Conservation (phyloP, 495 filamentous ascomycete genomes). For the Venustampulla echinocandica region DNA sequence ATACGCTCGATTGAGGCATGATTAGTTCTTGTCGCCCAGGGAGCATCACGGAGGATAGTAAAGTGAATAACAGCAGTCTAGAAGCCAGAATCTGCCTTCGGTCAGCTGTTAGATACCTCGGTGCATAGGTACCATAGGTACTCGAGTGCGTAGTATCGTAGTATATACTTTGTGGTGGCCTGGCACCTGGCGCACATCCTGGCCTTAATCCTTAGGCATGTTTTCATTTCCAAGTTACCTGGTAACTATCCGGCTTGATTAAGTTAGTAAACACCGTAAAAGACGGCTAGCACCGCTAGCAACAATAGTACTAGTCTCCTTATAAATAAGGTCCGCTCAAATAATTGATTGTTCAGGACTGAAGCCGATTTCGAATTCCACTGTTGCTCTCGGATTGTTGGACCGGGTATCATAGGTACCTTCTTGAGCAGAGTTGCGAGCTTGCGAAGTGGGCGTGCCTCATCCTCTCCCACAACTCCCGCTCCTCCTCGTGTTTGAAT, state of each 20-base stretch:
- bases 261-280: not conserved
- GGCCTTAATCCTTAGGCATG: conserved; percentile 1
- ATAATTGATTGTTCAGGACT: too few species aligned
- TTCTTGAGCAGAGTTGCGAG: too few species aligned
- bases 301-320: not conserved
- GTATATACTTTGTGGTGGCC: not conserved
- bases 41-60: not conserved
- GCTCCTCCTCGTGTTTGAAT: too few species aligned
- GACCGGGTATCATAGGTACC: too few species aligned
- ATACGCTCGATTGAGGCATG: conserved; percentile 3
- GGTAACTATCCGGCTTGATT: not conserved
- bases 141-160: too few species aligned
- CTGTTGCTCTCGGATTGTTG: too few species aligned
- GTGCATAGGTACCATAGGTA: too few species aligned
- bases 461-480: too few species aligned
- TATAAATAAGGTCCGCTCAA: not conserved
- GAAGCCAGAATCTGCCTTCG: conserved; percentile 1
- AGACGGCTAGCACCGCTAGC: too few species aligned
- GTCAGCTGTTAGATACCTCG: conserved; percentile 1
- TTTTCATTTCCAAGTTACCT: not conserved
- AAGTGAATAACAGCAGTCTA: not conserved
- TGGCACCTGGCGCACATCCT: not conserved
- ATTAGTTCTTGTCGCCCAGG: conserved; percentile 2
- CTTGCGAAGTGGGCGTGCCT: too few species aligned
- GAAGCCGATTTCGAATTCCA: too few species aligned